phyloP scores from a whole-genome alignment of 1,139 yeast genomes.

The Hemisphaericaspora lyxosophila region DNA sequence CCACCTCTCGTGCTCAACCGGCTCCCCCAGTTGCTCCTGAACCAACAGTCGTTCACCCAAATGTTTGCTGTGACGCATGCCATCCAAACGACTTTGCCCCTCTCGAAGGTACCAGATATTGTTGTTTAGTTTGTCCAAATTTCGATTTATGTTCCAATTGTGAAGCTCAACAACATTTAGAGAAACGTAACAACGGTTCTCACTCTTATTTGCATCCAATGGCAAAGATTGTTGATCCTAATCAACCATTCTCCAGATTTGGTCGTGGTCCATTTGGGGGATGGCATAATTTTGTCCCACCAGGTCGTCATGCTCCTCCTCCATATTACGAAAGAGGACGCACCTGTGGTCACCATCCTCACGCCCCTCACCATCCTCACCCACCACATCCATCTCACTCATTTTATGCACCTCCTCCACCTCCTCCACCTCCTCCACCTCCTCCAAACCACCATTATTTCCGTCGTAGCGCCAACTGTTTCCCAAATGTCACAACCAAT shows the following conservation, averaged over 20 bases:
- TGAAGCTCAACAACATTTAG: constrained; percentile 26
- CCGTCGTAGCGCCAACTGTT: not conserved
- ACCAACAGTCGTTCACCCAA: constrained; percentile 18
- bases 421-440: constrained; percentile 7
- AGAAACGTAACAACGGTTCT: constrained; percentile 16
- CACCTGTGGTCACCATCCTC: not conserved
- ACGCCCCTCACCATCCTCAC: not conserved
- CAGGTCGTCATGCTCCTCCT: constrained; percentile 1
- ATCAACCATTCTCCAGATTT: constrained; percentile 8
- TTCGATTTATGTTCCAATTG: constrained; percentile 59
- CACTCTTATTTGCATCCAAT: constrained; percentile 35
- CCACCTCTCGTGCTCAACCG: not conserved
- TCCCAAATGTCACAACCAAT: not conserved
- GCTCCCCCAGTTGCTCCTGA: not conserved
- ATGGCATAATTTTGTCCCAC: not conserved
- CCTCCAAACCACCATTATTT: constrained; percentile 1
- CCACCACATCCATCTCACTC: not conserved
- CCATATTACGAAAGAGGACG: constrained; percentile 1
- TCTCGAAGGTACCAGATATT: constrained; percentile 51
- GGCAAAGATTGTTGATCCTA: constrained; percentile 28
- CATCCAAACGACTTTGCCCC: constrained; percentile 27
- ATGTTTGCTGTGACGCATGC: constrained; percentile 45
- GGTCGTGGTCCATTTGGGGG: not conserved
- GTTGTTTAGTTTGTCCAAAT: constrained; percentile 54
- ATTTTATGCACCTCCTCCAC: not conserved